phyloP scores from a whole-genome alignment of 176 grass and related monocot species.

The Phragmites australis region DNA sequence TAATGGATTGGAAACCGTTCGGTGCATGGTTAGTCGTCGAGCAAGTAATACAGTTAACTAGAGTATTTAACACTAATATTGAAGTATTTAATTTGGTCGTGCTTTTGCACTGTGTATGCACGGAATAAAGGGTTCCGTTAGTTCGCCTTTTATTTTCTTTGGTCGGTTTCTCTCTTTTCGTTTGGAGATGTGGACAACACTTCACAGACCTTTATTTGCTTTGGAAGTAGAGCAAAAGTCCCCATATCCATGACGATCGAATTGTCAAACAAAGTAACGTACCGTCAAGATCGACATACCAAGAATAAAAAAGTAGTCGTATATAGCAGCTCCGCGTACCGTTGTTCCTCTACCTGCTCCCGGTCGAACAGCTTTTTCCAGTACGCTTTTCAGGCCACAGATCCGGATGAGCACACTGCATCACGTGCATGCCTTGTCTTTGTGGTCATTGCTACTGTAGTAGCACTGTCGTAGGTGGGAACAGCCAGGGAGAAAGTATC shows the following conservation, averaged over 20 bases:
- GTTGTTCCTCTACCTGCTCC: neutral
- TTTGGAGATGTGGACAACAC: neutral
- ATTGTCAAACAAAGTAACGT: constrained; percentile 26
- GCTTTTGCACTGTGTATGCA: neutral
- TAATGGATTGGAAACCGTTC: too few species aligned
- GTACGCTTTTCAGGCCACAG: constrained; percentile 12
- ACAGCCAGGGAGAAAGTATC: neutral
- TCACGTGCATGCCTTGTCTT: neutral
- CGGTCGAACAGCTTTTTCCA: neutral
- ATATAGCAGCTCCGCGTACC: neutral
- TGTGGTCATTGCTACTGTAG: neutral
- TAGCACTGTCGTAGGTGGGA: neutral
- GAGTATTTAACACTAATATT: too few species aligned
- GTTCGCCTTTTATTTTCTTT: neutral
- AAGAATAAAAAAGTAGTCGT: neutral
- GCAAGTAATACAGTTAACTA: too few species aligned
- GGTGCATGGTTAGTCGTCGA: too few species aligned
- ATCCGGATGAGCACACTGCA: neutral
- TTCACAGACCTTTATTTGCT: neutral
- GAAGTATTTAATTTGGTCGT: too few species aligned
- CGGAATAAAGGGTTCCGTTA: neutral
- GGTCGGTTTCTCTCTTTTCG: neutral
- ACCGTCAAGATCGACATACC: neutral
- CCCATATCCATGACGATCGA: too few species aligned
- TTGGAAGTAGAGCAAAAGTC: neutral